Base-by-base conservation (phyloP, 495 filamentous ascomycete genomes). In the Clavariopsis aquatica region DNA sequence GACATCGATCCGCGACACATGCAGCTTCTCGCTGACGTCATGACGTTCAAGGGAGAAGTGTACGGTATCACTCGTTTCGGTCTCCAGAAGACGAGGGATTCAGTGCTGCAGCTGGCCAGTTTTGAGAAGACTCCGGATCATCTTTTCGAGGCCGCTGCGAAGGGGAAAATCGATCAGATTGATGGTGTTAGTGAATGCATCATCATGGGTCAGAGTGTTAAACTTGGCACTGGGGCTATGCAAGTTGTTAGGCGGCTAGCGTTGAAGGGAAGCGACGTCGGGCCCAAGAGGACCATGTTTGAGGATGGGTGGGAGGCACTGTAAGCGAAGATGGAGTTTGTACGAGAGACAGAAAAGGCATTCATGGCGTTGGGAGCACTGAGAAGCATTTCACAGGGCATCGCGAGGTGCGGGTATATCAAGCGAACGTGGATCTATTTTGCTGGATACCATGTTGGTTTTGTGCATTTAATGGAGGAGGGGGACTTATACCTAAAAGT, bases 61-160 rank as follows among this genome's bases (percentile, higher is more conserved):
- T 84, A 96, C n/a, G 94, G 94, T 36, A 98, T 98, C 72, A 98
- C 94, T 9, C 88, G 94, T 24, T 98, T 98, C 76, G 94, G 94
- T 53, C 81, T 98, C 43, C 87, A 91, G 52, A 98, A 98, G 82
- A 98, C 96, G 93, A 83, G 94, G 55, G 95, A 98, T 74, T 89
- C 84, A 24, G 93, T 97, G 41, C 78, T 98, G 51, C 95, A 98
- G 76, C 87, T 98, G 0, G 94, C 94, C 0, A 95, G 91, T 15
- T 98, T 98, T 73, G 94, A 98, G 80, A 98, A 98, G 82, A 98
- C 94, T 26, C 92, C 94, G 0, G 94, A 98, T 74, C 94, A 98
- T 77, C 80, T 98, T 23, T 98, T 98, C 69, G 94, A 98, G 52
- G 94, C 94, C 22, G 95, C 93, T 54, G 88, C 89, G 49, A 84